These are phyloP conservation scores for Jaltomata sinuosa DNA, from an alignment of 257 asterid species.

Conservation along the genomic window DNA sequence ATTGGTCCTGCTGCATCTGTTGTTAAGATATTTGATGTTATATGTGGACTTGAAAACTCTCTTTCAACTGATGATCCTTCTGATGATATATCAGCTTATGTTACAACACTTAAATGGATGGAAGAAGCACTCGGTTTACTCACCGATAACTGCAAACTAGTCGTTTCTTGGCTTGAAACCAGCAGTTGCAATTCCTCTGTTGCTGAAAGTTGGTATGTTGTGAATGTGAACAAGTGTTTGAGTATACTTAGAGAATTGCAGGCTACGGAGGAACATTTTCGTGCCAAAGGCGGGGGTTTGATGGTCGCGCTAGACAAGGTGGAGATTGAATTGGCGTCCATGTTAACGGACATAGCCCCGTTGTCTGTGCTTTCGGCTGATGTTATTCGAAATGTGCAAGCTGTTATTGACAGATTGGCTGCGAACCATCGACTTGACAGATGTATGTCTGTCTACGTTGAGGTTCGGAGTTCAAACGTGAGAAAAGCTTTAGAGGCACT, in stretches of 20 bases:
- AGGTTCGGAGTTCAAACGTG: constrained; percentile 41
- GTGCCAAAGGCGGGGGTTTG: constrained; percentile 33
- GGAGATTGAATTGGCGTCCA: constrained; percentile 34
- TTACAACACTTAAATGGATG: constrained; percentile 34
- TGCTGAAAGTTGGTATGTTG: constrained; percentile 24
- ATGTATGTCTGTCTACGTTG: constrained; percentile 39
- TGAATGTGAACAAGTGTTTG: constrained; percentile 28
- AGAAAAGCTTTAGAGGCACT: constrained; percentile 30
- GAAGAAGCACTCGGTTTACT: constrained; percentile 64
- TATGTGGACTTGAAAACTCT: constrained; percentile 37
- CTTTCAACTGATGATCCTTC: constrained; percentile 17
- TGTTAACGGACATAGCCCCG: background rate
- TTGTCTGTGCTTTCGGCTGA: constrained; percentile 11
- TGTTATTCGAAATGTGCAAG: constrained; percentile 36
- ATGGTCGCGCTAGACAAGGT: constrained; percentile 31
- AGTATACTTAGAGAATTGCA: constrained; percentile 35
- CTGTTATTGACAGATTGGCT: constrained; percentile 37
- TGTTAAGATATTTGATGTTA: constrained; percentile 39
- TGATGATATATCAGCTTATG: constrained; percentile 17
- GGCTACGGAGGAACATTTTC: constrained; percentile 17
- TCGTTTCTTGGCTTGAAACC: constrained; percentile 63
- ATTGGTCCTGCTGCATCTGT: constrained; percentile 57
- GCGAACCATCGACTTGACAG: constrained; percentile 33
- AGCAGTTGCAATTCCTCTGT: constrained; percentile 13
- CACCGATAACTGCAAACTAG: constrained; percentile 43